Percentiles rank a stretch among this genome's conserved stretches.
phyloP scores from a whole-genome alignment of 2,329 filamentous ascomycete genomes.

The Fusarium duplospermum region DNA sequence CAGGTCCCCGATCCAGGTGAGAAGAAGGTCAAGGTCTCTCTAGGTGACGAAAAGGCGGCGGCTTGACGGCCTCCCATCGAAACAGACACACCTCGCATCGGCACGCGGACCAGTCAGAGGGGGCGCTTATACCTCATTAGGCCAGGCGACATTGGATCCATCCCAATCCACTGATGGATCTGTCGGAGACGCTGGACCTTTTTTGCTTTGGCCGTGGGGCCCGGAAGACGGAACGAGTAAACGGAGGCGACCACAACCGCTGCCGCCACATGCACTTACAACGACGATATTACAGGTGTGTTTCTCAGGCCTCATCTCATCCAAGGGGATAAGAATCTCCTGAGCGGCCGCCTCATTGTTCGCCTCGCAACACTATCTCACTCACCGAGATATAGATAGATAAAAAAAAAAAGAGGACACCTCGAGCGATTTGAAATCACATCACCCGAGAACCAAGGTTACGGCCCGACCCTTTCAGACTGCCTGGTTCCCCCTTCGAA shows the following conservation, averaged over 20 bases:
- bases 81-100: neutral
- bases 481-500: neutral
- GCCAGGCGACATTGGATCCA: conserved; percentile 14
- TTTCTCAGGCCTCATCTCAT: neutral
- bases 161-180: neutral
- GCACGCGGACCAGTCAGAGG: conserved; percentile 11
- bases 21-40: neutral
- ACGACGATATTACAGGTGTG: neutral
- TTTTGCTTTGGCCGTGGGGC: conserved; percentile 1
- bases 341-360: neutral
- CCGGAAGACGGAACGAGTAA: neutral
- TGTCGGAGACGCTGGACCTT: conserved; percentile 6
- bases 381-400: neutral
- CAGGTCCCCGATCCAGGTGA: neutral
- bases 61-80: neutral
- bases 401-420: neutral
- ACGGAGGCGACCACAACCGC: neutral
- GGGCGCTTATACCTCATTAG: conserved; percentile 11
- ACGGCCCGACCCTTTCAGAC: conserved; percentile 33
- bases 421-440: conserved; percentile 10
- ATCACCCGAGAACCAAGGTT: conserved; percentile 15
- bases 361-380: neutral
- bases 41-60: neutral
- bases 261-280: conserved; percentile 1
- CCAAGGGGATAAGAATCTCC: conserved; percentile 7